Evolutionary conservation across 2,329 filamentous ascomycete species (phyloP), one percentile per base, ranked within the genome.

Genomic region (Fusarium nurragi): DNA sequence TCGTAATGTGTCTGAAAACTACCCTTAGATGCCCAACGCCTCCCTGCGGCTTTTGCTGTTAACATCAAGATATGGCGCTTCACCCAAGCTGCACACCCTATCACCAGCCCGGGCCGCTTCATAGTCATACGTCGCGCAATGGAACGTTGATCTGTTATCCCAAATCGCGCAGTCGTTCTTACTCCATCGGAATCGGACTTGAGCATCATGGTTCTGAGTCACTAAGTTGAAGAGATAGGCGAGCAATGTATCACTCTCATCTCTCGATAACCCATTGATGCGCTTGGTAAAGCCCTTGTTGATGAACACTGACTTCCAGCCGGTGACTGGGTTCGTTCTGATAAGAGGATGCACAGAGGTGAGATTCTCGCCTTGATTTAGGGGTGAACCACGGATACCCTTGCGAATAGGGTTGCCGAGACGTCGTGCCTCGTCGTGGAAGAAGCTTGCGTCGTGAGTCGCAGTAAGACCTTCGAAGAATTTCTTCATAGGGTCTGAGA

Each of bases 71-170:
- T 80, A 81, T 0, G 80, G 80, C 10, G 76, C 77, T 70, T 81
- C 80, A 14, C 80, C 80, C 36, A 81, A 58, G 25, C 77, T 79
- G 34, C 74, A 77, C 1, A 80, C 79, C 1, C 80, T 72, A 53
- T 81, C 77, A 5, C 80, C 80, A n/a, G 75, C 74, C 5, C 80
- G 71, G 2, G 77, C 77, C 8, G 77, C 78, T 6, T 68, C 78
- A 13, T 89, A 90, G 65, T 90, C 88, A 62, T 85, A 88, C 0
- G 86, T 90, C 0, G 86, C 87, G 34, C 82, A 80, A 60, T 83
- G 80, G 65, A 77, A 80, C 12, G 77, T 83, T 26, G 76, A 81
- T 47, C 81, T 75, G 68, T 90, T 90, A 70, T 91, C 88, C 88
- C 88, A 91, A 64, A 90, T 88, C 2, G 86, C 84, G 6, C 83